phyloP scores from a whole-genome alignment of 2,329 filamentous ascomycete genomes.

The Verticillium longisporum region DNA sequence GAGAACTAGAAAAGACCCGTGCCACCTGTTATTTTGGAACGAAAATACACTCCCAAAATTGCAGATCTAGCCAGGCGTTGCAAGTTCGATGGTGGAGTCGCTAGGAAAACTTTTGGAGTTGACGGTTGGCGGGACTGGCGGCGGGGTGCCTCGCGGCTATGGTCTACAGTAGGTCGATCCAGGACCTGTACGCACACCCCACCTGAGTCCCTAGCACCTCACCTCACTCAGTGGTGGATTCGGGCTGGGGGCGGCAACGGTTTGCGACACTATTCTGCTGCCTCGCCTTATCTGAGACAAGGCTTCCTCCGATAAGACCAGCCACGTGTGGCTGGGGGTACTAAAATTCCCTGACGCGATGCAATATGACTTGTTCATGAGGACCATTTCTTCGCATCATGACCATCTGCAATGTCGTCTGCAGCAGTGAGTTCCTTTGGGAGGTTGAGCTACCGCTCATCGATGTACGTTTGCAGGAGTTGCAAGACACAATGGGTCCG shows the following conservation, averaged over 20 bases:
- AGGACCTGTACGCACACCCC: neutral
- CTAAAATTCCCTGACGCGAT: neutral
- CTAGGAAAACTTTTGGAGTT: constrained; percentile 2
- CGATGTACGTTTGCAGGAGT: neutral
- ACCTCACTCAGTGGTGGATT: neutral
- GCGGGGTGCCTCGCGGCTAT: neutral
- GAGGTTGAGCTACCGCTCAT: neutral
- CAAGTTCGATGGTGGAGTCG: neutral
- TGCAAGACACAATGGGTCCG: constrained; percentile 3
- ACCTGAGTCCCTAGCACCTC: too few relatives aligned
- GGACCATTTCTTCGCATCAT: neutral
- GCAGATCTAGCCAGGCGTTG: neutral
- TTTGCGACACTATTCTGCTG: constrained; percentile 4
- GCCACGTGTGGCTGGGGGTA: constrained; percentile 6
- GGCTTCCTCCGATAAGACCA: neutral
- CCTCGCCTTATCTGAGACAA: constrained; percentile 5
- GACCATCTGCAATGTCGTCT: constrained; percentile 4
- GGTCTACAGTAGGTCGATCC: neutral
- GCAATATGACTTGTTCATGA: neutral
- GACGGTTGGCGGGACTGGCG: neutral
- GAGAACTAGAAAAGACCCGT: neutral
- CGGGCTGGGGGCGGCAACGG: neutral
- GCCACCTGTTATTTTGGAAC: neutral
- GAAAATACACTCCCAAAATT: neutral
- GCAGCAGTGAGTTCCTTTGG: constrained; percentile 4